Percentiles rank a stretch among this genome's conserved stretches.
Evolutionary conservation across 116 monocot species (phyloP).

Genomic region (Cymodocea nodosa): DNA sequence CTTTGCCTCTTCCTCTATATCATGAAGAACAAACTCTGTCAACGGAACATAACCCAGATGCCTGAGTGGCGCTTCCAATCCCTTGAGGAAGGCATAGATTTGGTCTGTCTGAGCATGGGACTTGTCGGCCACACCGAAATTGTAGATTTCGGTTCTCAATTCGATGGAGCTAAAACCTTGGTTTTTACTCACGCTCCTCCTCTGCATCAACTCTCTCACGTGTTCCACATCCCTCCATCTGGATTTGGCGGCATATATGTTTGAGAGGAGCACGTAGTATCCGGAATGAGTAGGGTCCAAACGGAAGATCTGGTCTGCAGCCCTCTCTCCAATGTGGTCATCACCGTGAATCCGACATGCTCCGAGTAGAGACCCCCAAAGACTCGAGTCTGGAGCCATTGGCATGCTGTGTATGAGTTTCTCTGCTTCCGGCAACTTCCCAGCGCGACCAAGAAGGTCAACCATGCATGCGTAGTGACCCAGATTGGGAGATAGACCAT

Average conservation of each 20-base stretch:
- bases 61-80: conserved; percentile 12
- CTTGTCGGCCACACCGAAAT: conserved; percentile 30
- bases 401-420: conserved; percentile 23
- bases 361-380: conserved; percentile 32
- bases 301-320: conserved; percentile 24
- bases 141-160: conserved; percentile 20
- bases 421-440: conserved; percentile 25
- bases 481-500: conserved; percentile 23
- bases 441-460: conserved; percentile 54
- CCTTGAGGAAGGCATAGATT: conserved; percentile 17
- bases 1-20: conserved; percentile 28
- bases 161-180: conserved; percentile 29
- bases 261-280: conserved; percentile 39
- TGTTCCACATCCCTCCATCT: conserved; percentile 44
- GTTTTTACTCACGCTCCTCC: conserved; percentile 18
- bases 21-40: conserved; percentile 30
- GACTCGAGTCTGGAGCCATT: conserved; percentile 20
- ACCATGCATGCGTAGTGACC: conserved; percentile 52
- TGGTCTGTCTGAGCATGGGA: conserved; percentile 21
- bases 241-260: conserved; percentile 32
- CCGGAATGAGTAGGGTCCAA: conserved; percentile 21
- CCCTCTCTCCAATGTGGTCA: conserved; percentile 20
- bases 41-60: conserved; percentile 27
- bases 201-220: conserved; percentile 22
- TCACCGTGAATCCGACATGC: conserved; percentile 26